Base-by-base conservation (phyloP, 2,329 filamentous ascomycete genomes). In the Fusarium foetens region DNA sequence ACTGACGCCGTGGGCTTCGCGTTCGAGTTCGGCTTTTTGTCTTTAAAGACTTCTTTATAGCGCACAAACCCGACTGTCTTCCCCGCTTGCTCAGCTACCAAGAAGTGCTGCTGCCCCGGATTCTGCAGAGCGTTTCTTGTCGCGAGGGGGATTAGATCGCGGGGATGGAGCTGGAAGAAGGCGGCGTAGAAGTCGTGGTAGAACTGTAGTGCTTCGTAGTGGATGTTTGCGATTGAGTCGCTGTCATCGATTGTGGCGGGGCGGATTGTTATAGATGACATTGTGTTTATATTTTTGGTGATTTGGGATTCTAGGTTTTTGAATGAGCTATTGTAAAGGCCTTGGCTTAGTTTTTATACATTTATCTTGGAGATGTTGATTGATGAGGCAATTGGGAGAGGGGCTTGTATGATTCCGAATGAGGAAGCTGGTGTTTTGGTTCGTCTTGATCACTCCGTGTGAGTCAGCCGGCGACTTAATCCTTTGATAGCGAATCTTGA, bases 101-200 rank as follows among this genome's bases (percentile, higher is more conserved):
- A 38, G n/a, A 76, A 74, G 13, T 36, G 35, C 52, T 43, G 35
- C 52, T 41, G 33, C 16, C 48, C 43, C 25, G 69, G 71, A 29
- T 75, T 67, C 19, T 65, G 67, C 29, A 76, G 31, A 14, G 71
- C 71, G 12, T 25, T 59, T 16, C 43, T 58, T 6, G 70, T 74
- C 11, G 67, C 66, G 10, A 73, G 33, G 12, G 58, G 66, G 43
- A 76, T 61, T 1, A 74, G 29, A 16, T 76, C 71, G 39, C 59
- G 42, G 17, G 75, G 73, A 43, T 76, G 63, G 1, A n/a, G 49
- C 33, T 66, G 52, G 29, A 76, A 75, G 58, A 76, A 65, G 16
- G 71, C 73, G 12, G 60, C 73, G 45, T 76, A 76, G 43, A 76
- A 76, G 4, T 65, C 61, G 39, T 77, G 61, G 36, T 75, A 76